phyloP scores from a whole-genome alignment of 495 filamentous ascomycete species.

The Penicillium alfredii region DNA sequence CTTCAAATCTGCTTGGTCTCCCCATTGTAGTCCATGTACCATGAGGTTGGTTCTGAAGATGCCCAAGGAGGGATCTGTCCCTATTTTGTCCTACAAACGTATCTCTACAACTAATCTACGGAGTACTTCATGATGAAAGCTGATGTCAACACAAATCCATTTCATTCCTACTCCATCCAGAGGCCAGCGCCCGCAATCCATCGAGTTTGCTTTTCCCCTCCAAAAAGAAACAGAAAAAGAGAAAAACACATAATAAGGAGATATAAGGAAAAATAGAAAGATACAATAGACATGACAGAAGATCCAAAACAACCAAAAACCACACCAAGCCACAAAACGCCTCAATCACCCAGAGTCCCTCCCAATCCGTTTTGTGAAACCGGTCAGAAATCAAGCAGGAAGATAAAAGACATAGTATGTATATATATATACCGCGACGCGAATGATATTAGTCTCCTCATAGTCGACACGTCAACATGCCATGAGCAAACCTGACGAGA shows the following conservation, averaged over 20 bases:
- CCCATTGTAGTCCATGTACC: too few species aligned
- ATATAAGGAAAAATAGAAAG: not conserved
- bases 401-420: conserved; percentile 3
- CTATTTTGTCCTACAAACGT: too few species aligned
- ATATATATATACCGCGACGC: conserved; percentile 8
- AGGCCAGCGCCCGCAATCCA: conserved; percentile 6
- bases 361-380: conserved; percentile 2
- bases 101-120: too few species aligned
- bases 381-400: not conserved
- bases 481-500: too few species aligned
- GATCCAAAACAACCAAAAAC: conserved; percentile 1
- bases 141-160: conserved; percentile 3
- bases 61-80: too few species aligned
- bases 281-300: not conserved
- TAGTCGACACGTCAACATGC: too few species aligned
- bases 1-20: too few species aligned
- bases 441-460: too few species aligned
- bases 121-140: too few species aligned
- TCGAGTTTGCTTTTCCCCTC: conserved; percentile 2
- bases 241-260: not conserved
- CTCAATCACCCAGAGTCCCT: too few species aligned
- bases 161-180: conserved; percentile 5
- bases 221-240: not conserved
- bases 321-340: not conserved
- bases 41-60: too few species aligned